Evolutionary conservation across 208 protist genomes (phyloP).

Genomic region (Leishmania guyanensis): DNA sequence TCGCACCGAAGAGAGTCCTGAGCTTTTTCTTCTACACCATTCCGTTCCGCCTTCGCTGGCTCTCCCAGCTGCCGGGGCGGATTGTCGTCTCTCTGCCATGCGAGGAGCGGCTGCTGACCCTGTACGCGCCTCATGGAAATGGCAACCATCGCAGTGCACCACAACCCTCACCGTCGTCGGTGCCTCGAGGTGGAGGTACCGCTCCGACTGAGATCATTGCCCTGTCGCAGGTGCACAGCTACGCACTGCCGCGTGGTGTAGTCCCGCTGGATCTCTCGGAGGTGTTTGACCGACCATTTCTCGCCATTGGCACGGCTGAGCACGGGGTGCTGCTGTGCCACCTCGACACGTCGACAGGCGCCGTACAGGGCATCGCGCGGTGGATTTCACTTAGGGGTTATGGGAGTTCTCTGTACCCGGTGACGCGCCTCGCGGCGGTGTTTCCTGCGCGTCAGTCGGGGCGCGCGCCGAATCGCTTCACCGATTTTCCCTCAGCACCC

Average conservation of each 20-base stretch:
- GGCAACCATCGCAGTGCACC: not conserved
- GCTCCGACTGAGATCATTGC: not conserved
- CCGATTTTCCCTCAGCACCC: not conserved
- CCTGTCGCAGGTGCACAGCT: conserved; percentile 20
- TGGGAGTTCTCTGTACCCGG: conserved; percentile 55
- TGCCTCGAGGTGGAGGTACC: not conserved
- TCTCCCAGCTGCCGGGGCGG: conserved; percentile 26
- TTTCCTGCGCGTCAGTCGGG: conserved; percentile 29
- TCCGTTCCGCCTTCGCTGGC: conserved; percentile 68
- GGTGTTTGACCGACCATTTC: conserved; percentile 44
- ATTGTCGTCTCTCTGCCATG: conserved; percentile 72
- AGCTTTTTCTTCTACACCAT: conserved; percentile 56
- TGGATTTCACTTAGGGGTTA: conserved; percentile 38
- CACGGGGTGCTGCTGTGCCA: conserved; percentile 69
- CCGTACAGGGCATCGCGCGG: conserved; percentile 37
- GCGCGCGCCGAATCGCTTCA: not conserved
- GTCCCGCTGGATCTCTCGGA: conserved; percentile 77
- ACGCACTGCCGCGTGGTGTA: conserved; percentile 51
- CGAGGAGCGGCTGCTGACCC: conserved; percentile 72
- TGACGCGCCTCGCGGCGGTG: conserved; percentile 46
- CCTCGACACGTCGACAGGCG: conserved; percentile 32
- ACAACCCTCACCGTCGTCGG: not conserved
- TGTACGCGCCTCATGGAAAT: conserved; percentile 32
- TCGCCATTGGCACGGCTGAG: conserved; percentile 71
- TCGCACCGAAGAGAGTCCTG: conserved; percentile 1